Base-by-base conservation (phyloP, 2,329 filamentous ascomycete species). In the Colletotrichum incanum region DNA sequence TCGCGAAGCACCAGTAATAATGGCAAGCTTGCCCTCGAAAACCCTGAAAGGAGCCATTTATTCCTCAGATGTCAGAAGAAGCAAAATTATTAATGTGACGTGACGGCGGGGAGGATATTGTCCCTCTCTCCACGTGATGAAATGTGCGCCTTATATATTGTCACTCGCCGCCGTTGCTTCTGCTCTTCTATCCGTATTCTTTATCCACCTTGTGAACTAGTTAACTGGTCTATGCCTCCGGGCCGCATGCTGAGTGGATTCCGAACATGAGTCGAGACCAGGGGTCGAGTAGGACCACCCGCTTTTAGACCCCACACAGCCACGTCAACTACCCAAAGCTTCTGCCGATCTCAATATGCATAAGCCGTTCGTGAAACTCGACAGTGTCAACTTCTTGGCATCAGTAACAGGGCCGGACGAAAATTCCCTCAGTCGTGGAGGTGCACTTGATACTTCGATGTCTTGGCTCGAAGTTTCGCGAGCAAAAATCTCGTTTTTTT, bases 1-100 rank as follows among this genome's bases (percentile, higher is more conserved):
- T 85, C 94, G 86, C 68, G 93, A 94, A 70, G 91, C 92, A 71
- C 94, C 94, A 1, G 94, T 96, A 55, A 96, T 86, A 75, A 96
- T 91, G 67, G 89, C 93, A 64, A 95, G 86, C 81, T 95, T 94
- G 76, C 93, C 93, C 78, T 94, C 90, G 28, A 93, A 84, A 66
- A 82, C 78, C 50, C 81, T 74, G 59, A 65, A 72, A 64, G 69
- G 82, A 75, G 82, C 75, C 82, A 85, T 84, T 60, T 43, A 34
- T 43, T 71, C 60, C 52, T 45, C 61, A 18, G 52, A 41, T 69
- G 23, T 62, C 39, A 37, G 54, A 60, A 47, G 54, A 58, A 41
- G 37, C 52, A 55, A 49, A 56, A 54, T 60, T 11, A 65, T 54
- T 45, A 54, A 37, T 37, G 47, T 34, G 47, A 43, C 69, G 65